Conservation (phyloP, 352 stramenopile genomes). For the Globisporangium emineosum region DNA sequence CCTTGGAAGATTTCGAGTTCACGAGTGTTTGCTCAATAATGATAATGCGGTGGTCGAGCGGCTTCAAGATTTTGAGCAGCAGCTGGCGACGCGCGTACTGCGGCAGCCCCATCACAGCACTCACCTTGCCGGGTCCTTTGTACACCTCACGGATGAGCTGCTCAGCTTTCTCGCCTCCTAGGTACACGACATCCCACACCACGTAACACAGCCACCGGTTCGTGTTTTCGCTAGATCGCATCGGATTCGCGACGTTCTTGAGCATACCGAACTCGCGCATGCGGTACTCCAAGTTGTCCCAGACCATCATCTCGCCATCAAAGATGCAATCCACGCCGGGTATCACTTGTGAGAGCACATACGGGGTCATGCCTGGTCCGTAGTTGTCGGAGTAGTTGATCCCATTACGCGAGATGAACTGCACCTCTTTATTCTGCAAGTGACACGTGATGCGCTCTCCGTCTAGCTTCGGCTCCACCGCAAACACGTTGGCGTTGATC, state of each 20-base stretch:
- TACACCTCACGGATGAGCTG: slow-evolving; percentile 67
- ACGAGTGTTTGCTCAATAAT: slow-evolving; percentile 83
- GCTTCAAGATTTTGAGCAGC: slow-evolving; percentile 61
- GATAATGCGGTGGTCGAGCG: slow-evolving; percentile 67
- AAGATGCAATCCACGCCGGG: slow-evolving; percentile 68
- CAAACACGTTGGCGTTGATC: slow-evolving; percentile 69
- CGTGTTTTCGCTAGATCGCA: slow-evolving; percentile 45
- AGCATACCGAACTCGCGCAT: slow-evolving; percentile 77
- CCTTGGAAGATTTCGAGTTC: slow-evolving; percentile 65
- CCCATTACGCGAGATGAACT: slow-evolving; percentile 85
- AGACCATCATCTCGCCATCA: slow-evolving; percentile 88
- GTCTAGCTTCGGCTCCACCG: slow-evolving; percentile 85
- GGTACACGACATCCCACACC: slow-evolving; percentile 82
- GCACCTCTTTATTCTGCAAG: slow-evolving; percentile 47
- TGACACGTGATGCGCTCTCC: slow-evolving; percentile 84
- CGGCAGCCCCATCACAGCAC: slow-evolving; percentile 71
- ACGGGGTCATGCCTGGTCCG: slow-evolving; percentile 48
- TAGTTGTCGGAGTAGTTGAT: slow-evolving; percentile 83
- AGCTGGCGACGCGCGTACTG: slow-evolving; percentile 56
- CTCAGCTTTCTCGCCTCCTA: slow-evolving; percentile 45
- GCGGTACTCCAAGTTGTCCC: slow-evolving; percentile 77
- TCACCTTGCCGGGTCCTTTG: slow-evolving; percentile 48
- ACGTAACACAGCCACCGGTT: slow-evolving; percentile 82
- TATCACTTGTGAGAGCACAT: slow-evolving; percentile 61
- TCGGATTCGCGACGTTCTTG: slow-evolving; percentile 73